Percentiles rank a stretch among this genome's conserved stretches.
phyloP scores from a whole-genome alignment of 1,284 basidiomycete species.

The Heimioporus retisporus region DNA sequence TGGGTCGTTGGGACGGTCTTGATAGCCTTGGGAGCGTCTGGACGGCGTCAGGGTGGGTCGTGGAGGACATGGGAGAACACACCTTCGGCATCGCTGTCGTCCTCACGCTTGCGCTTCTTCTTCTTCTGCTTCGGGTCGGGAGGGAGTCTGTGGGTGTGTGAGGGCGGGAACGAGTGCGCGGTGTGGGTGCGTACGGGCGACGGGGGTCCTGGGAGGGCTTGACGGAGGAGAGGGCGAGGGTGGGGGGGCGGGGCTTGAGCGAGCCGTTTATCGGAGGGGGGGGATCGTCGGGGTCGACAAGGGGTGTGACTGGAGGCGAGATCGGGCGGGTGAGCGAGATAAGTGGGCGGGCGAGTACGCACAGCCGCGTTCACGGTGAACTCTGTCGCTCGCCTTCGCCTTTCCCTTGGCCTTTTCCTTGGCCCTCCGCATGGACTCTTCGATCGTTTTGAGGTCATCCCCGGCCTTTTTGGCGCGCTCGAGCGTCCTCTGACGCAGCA shows the following conservation, averaged over 20 bases:
- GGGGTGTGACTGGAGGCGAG: conserved; percentile 35
- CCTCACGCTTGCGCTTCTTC: conserved; percentile 88
- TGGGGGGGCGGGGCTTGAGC: conserved; percentile 31
- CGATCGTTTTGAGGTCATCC: conserved; percentile 74
- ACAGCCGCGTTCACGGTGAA: conserved; percentile 79
- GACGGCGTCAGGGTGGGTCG: conserved; percentile 6
- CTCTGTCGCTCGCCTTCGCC: conserved; percentile 71
- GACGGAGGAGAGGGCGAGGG: conserved; percentile 35
- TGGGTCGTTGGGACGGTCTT: conserved; percentile 63
- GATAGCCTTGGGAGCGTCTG: conserved; percentile 62
- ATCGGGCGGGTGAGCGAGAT: conserved; percentile 21
- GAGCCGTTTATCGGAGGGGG: conserved; percentile 34
- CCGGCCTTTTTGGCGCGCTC: conserved; percentile 75
- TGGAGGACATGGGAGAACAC: conserved; percentile 43
- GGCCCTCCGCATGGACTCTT: conserved; percentile 75
- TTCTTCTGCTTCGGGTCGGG: conserved; percentile 80
- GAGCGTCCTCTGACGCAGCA: conserved; percentile 27
- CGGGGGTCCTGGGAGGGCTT: conserved; percentile 51
- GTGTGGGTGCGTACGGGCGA: conserved; percentile 47
- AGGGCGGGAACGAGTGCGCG: neutral
- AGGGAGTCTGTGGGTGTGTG: conserved; percentile 36
- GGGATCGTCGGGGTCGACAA: conserved; percentile 35
- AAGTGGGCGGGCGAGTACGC: conserved; percentile 51
- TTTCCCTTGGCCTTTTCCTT: conserved; percentile 84
- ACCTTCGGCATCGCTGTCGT: conserved; percentile 78